Percentiles rank a stretch among this genome's conserved stretches.
These are phyloP conservation scores for Fusarium redolens DNA, from an alignment of 2,329 filamentous ascomycete species.

Conservation along the genomic window DNA sequence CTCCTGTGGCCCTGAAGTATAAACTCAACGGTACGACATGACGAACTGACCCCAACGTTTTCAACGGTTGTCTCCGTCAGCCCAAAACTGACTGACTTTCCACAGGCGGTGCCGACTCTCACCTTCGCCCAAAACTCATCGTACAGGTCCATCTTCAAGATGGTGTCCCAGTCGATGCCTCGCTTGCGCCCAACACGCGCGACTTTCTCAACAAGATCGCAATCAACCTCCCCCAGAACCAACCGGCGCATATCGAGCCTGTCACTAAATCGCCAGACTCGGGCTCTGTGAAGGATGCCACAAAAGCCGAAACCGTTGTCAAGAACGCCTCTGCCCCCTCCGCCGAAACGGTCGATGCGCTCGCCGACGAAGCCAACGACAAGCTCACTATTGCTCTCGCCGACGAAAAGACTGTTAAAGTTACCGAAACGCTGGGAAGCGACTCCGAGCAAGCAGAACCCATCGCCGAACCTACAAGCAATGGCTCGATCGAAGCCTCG, in stretches of 20 bases:
- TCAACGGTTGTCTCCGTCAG: conserved; percentile 20
- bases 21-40: conserved; percentile 60
- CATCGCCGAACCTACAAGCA: background rate
- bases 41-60: background rate
- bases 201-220: conserved; percentile 72
- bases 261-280: conserved; percentile 3
- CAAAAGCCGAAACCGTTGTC: background rate
- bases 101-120: conserved; percentile 53
- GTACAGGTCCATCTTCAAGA: conserved; percentile 75
- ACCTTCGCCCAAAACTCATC: conserved; percentile 75
- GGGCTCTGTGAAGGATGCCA: conserved; percentile 1
- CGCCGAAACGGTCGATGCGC: conserved; percentile 9
- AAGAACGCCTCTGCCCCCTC: conserved; percentile 1
- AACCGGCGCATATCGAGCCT: conserved; percentile 3
- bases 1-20: conserved; percentile 64
- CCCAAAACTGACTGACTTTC: conserved; percentile 9
- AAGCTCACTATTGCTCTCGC: conserved; percentile 19
- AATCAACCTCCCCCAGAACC: conserved; percentile 50
- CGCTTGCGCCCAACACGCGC: conserved; percentile 72
- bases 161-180: conserved; percentile 75
- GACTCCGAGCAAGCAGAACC: background rate
- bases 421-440: background rate
- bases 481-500: background rate
- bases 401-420: background rate
- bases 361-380: conserved; percentile 14